phyloP scores from a whole-genome alignment of 164 flowering plant species.

The Aristolochia contorta region DNA sequence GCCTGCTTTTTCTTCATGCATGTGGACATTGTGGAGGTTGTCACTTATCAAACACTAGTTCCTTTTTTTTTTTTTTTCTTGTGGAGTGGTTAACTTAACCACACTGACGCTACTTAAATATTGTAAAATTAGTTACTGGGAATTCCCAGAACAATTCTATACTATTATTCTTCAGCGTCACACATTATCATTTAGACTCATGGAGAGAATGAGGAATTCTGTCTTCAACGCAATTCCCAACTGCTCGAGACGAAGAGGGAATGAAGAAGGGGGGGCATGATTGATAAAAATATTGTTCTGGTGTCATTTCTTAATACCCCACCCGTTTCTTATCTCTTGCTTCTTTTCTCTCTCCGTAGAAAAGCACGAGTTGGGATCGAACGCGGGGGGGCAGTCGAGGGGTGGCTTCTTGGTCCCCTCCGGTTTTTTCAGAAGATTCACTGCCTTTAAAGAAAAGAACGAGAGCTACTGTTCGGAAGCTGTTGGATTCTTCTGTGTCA shows the following conservation, averaged over 20 bases:
- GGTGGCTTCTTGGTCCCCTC: constrained; percentile 21
- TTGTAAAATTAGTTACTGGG: neutral
- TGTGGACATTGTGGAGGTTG: constrained; percentile 48
- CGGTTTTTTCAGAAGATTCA: constrained; percentile 10
- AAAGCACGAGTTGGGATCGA: neutral
- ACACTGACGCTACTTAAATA: neutral
- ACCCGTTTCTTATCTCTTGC: neutral
- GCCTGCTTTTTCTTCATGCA: constrained; percentile 12
- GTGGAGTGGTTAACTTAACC: neutral
- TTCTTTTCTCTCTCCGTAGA: neutral
- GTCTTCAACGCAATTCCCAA: too few relatives aligned
- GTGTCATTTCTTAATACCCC: too few relatives aligned
- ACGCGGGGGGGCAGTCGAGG: neutral
- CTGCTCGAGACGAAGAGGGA: too few relatives aligned
- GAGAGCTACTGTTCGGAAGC: constrained; percentile 20
- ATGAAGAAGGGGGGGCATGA: too few relatives aligned
- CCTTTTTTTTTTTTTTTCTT: too few relatives aligned
- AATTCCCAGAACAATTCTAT: neutral
- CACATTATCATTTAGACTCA: too few relatives aligned
- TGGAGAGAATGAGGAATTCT: too few relatives aligned
- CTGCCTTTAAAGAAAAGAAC: constrained; percentile 1
- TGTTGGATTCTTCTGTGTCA: constrained; percentile 21
- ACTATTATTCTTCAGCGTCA: too few relatives aligned
- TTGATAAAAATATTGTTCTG: too few relatives aligned
- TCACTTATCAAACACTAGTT: constrained; percentile 6